A percentile compares a stretch with the other conserved stretches of the same genome.
Conservation (phyloP, 2,329 filamentous ascomycete species). For the Fusarium siculi region DNA sequence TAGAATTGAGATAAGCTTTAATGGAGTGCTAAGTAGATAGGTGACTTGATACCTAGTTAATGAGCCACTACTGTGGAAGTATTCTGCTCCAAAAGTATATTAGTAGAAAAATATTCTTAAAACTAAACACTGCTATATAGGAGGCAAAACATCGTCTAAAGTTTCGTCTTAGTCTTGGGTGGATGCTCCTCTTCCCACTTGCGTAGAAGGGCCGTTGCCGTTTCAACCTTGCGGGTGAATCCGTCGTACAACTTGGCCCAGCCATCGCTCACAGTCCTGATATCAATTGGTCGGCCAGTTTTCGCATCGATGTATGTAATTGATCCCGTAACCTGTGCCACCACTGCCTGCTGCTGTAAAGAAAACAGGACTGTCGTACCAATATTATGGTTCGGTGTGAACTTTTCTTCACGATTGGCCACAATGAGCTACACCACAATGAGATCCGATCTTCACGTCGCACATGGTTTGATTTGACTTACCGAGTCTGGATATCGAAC, state of each 20-base stretch:
- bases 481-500: neutral
- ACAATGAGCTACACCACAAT: neutral
- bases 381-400: neutral
- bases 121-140: neutral
- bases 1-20: fast-evolving
- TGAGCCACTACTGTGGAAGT: fast-evolving
- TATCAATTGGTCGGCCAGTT: neutral
- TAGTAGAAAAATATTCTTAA: neutral
- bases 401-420: neutral
- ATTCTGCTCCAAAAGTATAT: fast-evolving
- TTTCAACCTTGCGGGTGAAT: neutral
- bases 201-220: neutral
- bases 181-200: neutral
- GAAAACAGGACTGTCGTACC: neutral
- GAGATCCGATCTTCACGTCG: neutral
- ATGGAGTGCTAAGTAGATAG: neutral
- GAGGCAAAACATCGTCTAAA: fast-evolving
- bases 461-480: neutral
- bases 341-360: neutral
- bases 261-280: neutral
- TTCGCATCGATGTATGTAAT: neutral
- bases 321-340: neutral
- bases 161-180: neutral
- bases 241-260: neutral
- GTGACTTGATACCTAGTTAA: fast-evolving